A percentile compares a stretch with the other conserved stretches of the same genome.
Conservation (phyloP, 352 stramenopile species). For the Phytophthora aleatoria region DNA sequence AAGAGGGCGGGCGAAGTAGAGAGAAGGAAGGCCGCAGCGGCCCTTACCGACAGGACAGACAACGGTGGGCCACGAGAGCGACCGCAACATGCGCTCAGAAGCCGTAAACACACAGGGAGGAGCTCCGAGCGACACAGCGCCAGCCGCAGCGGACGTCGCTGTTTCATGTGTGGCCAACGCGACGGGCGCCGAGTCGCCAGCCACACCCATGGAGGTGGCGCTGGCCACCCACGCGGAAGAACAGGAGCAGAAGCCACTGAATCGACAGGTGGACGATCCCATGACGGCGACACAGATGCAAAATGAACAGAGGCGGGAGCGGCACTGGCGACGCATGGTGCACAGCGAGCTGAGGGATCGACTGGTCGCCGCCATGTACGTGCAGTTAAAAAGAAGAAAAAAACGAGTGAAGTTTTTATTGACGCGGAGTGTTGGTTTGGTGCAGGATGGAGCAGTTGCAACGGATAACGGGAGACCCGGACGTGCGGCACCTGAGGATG, state of each 20-base stretch:
- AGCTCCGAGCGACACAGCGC: conserved; percentile 3
- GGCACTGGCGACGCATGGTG: conserved; percentile 41
- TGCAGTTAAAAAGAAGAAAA: conserved; percentile 2
- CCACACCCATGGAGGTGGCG: conserved; percentile 36
- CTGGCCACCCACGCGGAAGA: conserved; percentile 14
- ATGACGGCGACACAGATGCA: conserved; percentile 36
- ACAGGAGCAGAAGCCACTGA: conserved; percentile 13
- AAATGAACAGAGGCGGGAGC: conserved; percentile 40
- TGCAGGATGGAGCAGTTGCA: conserved; percentile 61
- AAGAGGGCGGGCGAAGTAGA: conserved; percentile 11
- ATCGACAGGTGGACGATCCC: conserved; percentile 12
- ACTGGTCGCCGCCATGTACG: conserved; percentile 43
- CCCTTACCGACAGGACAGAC: conserved; percentile 4
- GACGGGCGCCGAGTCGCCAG: conserved; percentile 31
- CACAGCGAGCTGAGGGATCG: conserved; percentile 40
- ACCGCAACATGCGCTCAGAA: conserved; percentile 29
- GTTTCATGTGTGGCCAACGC: conserved; percentile 17
- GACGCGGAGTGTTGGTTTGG: background rate
- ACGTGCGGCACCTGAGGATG: conserved; percentile 58
- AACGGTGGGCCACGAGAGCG: conserved; percentile 22
- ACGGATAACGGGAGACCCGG: conserved; percentile 58
- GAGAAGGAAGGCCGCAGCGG: background rate
- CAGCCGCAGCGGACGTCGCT: conserved; percentile 1
- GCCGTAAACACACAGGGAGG: conserved; percentile 28
- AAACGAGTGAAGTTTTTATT: background rate